A percentile compares a stretch with the other conserved stretches of the same genome.
Evolutionary conservation across 2,329 filamentous ascomycete genomes (phyloP).

Genomic region (Claviceps cyperi): DNA sequence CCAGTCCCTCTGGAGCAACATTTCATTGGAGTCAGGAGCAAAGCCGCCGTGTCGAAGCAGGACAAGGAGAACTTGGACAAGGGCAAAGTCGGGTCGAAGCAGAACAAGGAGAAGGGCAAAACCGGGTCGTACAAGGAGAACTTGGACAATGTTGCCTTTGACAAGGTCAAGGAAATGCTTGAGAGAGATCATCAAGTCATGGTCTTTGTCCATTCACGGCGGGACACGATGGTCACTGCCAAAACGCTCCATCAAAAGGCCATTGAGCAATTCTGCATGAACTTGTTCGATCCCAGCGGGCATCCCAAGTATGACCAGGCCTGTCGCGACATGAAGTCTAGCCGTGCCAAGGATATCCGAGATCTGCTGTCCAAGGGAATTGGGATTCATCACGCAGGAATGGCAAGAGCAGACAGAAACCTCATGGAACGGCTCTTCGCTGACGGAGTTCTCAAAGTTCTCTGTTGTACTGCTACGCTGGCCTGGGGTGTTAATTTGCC

Average conservation of each 20-base stretch:
- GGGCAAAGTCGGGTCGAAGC: constrained; percentile 69
- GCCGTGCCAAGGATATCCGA: constrained; percentile 72
- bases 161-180: constrained; percentile 91
- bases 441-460: constrained; percentile 86
- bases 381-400: constrained; percentile 91
- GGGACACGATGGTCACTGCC: constrained; percentile 83
- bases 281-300: constrained; percentile 67
- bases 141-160: constrained; percentile 72
- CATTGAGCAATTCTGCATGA: constrained; percentile 59
- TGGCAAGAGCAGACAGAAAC: constrained; percentile 88
- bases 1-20: constrained; percentile 95
- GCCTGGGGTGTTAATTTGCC: constrained; percentile 99
- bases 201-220: constrained; percentile 96
- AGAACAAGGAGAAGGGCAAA: constrained; percentile 55
- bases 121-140: constrained; percentile 74
- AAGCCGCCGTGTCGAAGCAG: constrained; percentile 28
- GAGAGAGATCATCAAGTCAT: constrained; percentile 89
- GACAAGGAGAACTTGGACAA: constrained; percentile 84
- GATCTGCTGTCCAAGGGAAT: constrained; percentile 84
- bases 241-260: constrained; percentile 79
- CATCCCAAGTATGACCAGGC: constrained; percentile 73
- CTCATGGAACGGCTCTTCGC: constrained; percentile 86
- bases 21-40: constrained; percentile 92
- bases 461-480: constrained; percentile 94
- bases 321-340: constrained; percentile 70